These are phyloP conservation scores for Bisporella sp. DNA, from an alignment of 2,329 filamentous ascomycete species.

Conservation along the genomic window DNA sequence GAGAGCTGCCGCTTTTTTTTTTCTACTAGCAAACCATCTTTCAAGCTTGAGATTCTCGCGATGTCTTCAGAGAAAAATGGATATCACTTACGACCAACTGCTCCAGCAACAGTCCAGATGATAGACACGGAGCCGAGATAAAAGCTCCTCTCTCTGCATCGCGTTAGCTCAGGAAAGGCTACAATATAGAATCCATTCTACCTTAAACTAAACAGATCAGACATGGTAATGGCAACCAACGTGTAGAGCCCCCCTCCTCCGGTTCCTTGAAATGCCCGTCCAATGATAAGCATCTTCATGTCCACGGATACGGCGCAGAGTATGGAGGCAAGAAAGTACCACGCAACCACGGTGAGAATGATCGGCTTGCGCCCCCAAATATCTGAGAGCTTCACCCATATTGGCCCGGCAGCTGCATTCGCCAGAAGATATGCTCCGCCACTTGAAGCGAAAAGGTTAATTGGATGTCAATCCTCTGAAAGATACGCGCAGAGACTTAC, in stretches of 20 bases:
- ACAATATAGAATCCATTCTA: neutral
- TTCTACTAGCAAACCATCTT: too few relatives aligned
- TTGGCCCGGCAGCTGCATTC: conserved; percentile 38
- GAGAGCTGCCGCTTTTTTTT: too few relatives aligned
- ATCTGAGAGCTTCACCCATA: conserved; percentile 2
- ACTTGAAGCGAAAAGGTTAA: neutral
- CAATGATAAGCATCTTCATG: conserved; percentile 55
- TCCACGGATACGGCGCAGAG: conserved; percentile 51
- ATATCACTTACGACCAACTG: conserved; percentile 37
- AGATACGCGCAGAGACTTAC: too few relatives aligned
- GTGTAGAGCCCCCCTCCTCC: conserved; percentile 57
- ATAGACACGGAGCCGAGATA: conserved; percentile 55
- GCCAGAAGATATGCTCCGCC: conserved; percentile 37
- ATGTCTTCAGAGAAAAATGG: too few relatives aligned
- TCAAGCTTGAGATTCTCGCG: too few relatives aligned
- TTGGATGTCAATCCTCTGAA: too few relatives aligned
- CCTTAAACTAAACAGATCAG: conserved; percentile 48
- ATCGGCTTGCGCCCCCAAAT: conserved; percentile 1
- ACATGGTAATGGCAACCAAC: conserved; percentile 57
- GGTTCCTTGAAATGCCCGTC: conserved; percentile 54
- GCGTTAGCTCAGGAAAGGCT: neutral
- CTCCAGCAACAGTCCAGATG: conserved; percentile 54
- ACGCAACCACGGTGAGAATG: conserved; percentile 1
- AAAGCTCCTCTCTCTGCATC: conserved; percentile 40
- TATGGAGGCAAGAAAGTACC: conserved; percentile 51